Conservation (phyloP, 306 rosid species). For the Prunus davidiana region DNA sequence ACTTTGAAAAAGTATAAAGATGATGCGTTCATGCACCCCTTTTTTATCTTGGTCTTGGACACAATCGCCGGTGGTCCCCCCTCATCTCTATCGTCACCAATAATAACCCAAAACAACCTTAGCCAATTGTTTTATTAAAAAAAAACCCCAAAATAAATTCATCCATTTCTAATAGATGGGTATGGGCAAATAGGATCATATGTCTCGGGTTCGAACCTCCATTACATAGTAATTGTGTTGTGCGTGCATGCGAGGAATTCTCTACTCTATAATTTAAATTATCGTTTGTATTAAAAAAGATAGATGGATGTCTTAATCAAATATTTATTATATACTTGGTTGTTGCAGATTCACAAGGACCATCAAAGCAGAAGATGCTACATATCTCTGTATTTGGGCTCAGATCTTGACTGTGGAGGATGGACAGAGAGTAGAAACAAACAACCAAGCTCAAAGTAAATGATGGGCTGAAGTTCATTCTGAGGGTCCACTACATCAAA, state of each 20-base stretch:
- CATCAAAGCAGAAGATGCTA: not conserved
- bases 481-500: not conserved
- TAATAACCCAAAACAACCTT: not conserved
- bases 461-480: conserved; percentile 10
- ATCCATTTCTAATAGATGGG: not conserved
- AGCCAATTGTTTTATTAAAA: not conserved
- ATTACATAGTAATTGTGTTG: too few relatives aligned
- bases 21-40: conserved; percentile 19
- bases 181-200: fast-evolving
- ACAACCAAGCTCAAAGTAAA: not conserved
- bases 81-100: conserved; percentile 18
- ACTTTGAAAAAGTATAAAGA: conserved; percentile 42
- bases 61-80: conserved; percentile 19
- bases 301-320: too few relatives aligned
- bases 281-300: too few relatives aligned
- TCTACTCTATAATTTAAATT: fast-evolving
- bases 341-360: not conserved
- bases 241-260: fast-evolving
- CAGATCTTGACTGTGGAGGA: not conserved
- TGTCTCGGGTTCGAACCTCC: too few relatives aligned
- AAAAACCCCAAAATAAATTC: not conserved
- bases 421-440: not conserved
- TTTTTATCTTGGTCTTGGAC: not conserved
- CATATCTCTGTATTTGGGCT: not conserved
- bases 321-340: too few relatives aligned